Evolutionary conservation across 495 filamentous ascomycete species (phyloP).

Genomic region (Podospora tetraspora): DNA sequence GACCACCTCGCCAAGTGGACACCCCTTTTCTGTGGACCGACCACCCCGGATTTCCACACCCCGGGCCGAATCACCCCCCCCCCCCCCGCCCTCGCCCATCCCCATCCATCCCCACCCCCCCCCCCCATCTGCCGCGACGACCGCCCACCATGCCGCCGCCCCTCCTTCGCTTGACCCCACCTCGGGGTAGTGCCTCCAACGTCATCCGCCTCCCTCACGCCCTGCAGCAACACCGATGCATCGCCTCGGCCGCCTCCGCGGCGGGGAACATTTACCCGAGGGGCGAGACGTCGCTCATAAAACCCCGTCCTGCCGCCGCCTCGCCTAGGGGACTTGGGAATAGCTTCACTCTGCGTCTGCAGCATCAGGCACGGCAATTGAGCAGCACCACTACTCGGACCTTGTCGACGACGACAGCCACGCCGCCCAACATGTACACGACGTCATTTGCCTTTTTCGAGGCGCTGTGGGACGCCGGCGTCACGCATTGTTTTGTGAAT

Average conservation of each 20-base stretch:
- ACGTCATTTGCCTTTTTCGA: slow-evolving; percentile 81
- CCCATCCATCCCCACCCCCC: background rate
- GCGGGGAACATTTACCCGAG: background rate
- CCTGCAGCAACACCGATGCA: background rate
- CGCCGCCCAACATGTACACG: slow-evolving; percentile 41
- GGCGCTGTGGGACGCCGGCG: slow-evolving; percentile 86
- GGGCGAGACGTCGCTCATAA: background rate
- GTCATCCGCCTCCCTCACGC: background rate
- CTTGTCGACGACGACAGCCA: background rate
- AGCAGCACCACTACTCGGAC: background rate
- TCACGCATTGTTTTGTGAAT: slow-evolving; percentile 90
- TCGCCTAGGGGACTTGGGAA: background rate
- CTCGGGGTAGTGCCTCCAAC: background rate
- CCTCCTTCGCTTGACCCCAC: background rate
- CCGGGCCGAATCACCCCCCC: background rate
- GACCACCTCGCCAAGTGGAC: background rate
- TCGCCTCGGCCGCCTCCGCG: background rate
- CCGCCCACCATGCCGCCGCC: background rate
- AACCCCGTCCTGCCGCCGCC: background rate
- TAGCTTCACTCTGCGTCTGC: background rate
- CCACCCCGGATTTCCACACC: background rate
- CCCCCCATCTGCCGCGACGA: background rate
- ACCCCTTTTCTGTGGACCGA: background rate
- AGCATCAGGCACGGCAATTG: background rate
- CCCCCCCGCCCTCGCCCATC: background rate